phyloP scores from a whole-genome alignment of 257 asterid species.

The Echium plantagineum region DNA sequence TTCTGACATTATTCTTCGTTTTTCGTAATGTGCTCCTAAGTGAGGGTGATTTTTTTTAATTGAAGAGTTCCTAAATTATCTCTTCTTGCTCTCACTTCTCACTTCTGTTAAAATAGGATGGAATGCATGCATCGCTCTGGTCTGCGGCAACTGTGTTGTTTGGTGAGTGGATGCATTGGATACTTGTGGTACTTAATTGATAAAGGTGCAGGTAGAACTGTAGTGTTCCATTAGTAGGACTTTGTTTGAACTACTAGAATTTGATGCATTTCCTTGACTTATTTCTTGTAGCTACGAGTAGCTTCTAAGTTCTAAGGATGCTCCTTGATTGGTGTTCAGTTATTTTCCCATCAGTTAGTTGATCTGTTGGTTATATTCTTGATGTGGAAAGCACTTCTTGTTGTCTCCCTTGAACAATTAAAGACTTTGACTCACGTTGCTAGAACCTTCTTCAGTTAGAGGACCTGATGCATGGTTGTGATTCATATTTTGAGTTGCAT shows the following conservation, averaged over 20 bases:
- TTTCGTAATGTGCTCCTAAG: neutral
- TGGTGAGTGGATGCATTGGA: slow-evolving; percentile 43
- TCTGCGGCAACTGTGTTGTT: slow-evolving; percentile 91
- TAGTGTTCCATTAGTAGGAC: neutral
- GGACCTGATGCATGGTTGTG: too few species aligned
- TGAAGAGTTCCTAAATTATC: neutral
- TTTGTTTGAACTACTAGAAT: neutral
- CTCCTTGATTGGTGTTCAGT: too few species aligned
- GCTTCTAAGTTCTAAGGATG: too few species aligned
- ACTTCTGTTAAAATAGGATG: slow-evolving; percentile 48
- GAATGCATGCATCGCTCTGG: slow-evolving; percentile 98
- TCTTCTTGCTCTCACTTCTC: too few species aligned
- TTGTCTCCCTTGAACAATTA: too few species aligned
- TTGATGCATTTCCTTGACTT: neutral
- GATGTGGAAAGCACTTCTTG: neutral
- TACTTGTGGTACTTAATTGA: too few species aligned
- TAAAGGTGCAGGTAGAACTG: neutral
- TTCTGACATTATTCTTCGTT: neutral
- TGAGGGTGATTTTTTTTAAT: neutral
- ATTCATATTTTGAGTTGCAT: too few species aligned
- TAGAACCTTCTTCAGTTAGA: too few species aligned
- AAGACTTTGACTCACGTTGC: too few species aligned
- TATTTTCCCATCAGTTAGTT: too few species aligned
- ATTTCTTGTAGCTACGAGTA: neutral
- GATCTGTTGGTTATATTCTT: neutral